Conservation (phyloP, 192 early-diverging fungal genomes). For the Umbelopsis ramanniana region DNA sequence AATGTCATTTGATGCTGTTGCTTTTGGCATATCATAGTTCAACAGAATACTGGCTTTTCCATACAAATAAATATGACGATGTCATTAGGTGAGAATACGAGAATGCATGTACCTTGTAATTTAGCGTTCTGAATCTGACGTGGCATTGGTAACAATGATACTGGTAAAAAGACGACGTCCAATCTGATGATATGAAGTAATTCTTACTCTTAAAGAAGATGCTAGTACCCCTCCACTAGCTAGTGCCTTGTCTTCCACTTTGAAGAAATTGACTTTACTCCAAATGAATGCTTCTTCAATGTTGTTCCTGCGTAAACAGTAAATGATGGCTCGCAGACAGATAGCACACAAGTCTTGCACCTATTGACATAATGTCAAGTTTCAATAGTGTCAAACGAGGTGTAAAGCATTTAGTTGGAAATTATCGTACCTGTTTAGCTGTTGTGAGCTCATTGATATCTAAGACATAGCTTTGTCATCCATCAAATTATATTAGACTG, state of each 20-base stretch:
- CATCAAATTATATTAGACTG: background rate
- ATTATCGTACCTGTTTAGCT: no score
- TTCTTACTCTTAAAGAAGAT: background rate
- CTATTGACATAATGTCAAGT: background rate
- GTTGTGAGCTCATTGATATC: no score
- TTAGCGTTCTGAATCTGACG: no score
- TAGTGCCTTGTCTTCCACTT: background rate
- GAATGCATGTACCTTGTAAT: no score
- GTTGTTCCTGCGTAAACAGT: background rate
- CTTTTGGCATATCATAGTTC: no score
- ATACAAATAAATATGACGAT: no score
- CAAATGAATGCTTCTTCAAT: background rate
- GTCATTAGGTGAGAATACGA: no score
- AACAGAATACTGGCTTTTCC: no score
- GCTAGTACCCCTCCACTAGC: background rate
- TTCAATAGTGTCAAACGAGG: no score
- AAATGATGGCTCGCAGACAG: background rate
- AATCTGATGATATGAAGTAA: background rate
- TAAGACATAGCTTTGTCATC: background rate
- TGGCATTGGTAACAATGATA: no score
- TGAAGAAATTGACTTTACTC: background rate
- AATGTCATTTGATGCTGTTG: no score
- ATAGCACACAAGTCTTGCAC: background rate
- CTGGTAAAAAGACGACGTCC: background rate
- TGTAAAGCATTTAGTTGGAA: no score